Evolutionary conservation across 164 flowering plant genomes (phyloP).

Genomic region (Magnolia changhungtana): DNA sequence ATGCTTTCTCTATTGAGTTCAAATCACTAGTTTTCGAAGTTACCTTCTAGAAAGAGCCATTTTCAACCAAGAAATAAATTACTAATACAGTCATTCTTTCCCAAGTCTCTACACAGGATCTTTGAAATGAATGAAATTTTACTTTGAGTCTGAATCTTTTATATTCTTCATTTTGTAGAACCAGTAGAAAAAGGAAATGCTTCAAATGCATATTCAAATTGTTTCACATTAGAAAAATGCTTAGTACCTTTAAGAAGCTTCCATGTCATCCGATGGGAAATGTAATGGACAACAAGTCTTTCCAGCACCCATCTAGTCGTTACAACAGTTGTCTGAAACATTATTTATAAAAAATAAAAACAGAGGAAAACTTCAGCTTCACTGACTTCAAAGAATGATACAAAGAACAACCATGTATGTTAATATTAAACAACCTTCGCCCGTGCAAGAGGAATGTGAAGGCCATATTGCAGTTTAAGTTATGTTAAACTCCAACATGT

Average conservation of each 20-base stretch:
- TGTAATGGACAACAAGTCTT: constrained; percentile 74
- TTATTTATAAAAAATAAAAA: neutral
- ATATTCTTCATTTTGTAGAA: neutral
- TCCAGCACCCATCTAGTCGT: constrained; percentile 84
- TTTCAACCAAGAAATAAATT: too few relatives aligned
- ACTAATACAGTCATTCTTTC: too few relatives aligned
- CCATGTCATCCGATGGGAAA: constrained; percentile 87
- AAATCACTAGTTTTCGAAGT: too few relatives aligned
- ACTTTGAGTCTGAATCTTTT: neutral
- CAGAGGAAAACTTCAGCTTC: constrained; percentile 5
- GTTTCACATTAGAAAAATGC: neutral
- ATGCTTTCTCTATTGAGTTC: neutral
- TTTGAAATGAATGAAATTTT: neutral
- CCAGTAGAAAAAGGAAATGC: neutral
- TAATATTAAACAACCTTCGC: too few relatives aligned
- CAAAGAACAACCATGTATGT: neutral
- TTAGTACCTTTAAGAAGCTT: constrained; percentile 86
- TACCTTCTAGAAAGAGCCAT: too few relatives aligned
- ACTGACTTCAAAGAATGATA: neutral
- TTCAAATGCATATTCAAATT: neutral
- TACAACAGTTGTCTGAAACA: constrained; percentile 69
- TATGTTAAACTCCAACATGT: too few relatives aligned
- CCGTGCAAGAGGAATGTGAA: too few relatives aligned
- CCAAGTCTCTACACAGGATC: too few relatives aligned
- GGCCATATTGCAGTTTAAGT: too few relatives aligned